Base-by-base conservation (phyloP, 257 asterid species). In the Nicotiana knightiana region DNA sequence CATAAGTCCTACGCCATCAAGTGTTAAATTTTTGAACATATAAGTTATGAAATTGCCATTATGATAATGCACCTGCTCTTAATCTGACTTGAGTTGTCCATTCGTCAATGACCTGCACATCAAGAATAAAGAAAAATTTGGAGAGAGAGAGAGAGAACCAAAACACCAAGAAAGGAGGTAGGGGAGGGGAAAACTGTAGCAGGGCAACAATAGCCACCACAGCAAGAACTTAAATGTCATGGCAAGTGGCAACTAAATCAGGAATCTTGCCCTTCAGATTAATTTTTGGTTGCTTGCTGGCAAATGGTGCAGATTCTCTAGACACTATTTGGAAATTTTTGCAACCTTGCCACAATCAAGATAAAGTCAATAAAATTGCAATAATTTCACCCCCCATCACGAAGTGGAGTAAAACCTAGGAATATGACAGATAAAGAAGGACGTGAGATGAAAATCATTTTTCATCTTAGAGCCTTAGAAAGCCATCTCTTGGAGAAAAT, bases 41-140 rank as follows among this genome's bases (percentile, higher is more conserved):
- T 0, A 73, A 61, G 62, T 37, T 48, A 39, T 9, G 63, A 62
- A 63, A 81, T 21, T 33, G 12, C 9, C 75, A 33, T 26, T 12
- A 76, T n/a, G 17, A 81, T 51, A 80, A 65, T 79, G 73, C 81
- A 96, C 99, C 98, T 88, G 89, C 82, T 86, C 85, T 89, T 54
- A 93, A 86, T 88, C 91, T 88, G 87, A 95, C 90, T 70, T 92
- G 98, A 76, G 73, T 79, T 32, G 92, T 87, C 99, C 99, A 96
- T 88, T 96, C 99, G 46, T 94, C 93, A 67, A 94, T 91, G 82
- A 96, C 85, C 99, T 96, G 93, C 76, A 88, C 26, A 84, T 82
- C 68, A 84, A 5, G 71, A 84, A 66, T 75, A 32, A 83, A 83
- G 79, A 46, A 0, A 21, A 46, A 5, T 71, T 46, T 0, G 1